phyloP scores from a whole-genome alignment of 192 early-diverging fungal species.

The Spizellomyces sp. region DNA sequence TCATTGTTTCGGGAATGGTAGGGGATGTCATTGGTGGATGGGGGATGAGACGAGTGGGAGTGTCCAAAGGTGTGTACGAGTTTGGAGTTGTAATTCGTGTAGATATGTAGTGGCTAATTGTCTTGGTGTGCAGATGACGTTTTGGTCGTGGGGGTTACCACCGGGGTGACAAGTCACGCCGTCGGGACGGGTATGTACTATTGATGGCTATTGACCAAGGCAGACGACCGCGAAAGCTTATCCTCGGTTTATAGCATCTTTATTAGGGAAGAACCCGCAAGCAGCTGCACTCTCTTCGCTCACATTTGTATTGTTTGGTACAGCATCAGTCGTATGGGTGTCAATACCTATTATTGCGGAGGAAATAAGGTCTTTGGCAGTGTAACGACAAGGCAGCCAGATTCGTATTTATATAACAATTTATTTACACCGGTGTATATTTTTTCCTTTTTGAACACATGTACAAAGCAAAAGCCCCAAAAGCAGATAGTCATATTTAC shows the following conservation, averaged over 20 bases:
- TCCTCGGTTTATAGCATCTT: background rate
- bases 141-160: slow-evolving; percentile 8
- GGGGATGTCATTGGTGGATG: slow-evolving; percentile 8
- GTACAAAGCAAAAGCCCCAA: too few species aligned
- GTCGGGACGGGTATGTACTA: slow-evolving; percentile 15
- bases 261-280: slow-evolving; percentile 5
- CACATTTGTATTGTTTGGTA: slow-evolving; percentile 16
- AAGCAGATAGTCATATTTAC: too few species aligned
- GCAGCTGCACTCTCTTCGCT: slow-evolving; percentile 18
- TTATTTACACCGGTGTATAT: too few species aligned
- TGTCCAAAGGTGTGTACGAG: background rate
- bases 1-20: slow-evolving; percentile 19
- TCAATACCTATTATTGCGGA: slow-evolving; percentile 9
- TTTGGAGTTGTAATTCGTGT: background rate
- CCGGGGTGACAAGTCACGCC: slow-evolving; percentile 18
- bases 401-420: too few species aligned
- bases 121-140: background rate
- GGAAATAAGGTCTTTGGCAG: background rate
- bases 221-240: background rate
- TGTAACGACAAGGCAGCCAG: too few species aligned
- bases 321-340: slow-evolving; percentile 11
- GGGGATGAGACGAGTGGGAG: background rate
- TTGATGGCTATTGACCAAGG: background rate
- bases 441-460: too few species aligned
- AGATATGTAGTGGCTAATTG: background rate